Conservation (phyloP, 768 basidiomycete species). For the Strobilomyces echinocephalus region DNA sequence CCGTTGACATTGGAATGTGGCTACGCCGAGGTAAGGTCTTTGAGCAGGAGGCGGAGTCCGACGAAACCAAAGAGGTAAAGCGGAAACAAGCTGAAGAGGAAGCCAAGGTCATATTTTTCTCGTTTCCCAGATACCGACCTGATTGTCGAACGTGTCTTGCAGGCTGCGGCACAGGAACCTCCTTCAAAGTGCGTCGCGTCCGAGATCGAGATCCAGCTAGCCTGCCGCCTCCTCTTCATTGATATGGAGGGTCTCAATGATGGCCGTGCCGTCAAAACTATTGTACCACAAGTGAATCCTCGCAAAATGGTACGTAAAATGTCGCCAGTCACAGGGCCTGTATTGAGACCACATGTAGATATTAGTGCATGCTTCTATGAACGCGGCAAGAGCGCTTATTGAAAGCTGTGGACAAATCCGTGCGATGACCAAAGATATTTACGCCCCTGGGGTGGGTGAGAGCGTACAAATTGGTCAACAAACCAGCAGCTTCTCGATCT, state of each 20-base stretch:
- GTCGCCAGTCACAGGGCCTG: background rate
- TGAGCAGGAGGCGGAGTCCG: slow-evolving; percentile 84
- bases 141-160: slow-evolving; percentile 12
- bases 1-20: slow-evolving; percentile 95
- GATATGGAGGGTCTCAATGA: slow-evolving; percentile 98
- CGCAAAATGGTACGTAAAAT: slow-evolving; percentile 73
- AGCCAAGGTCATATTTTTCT: slow-evolving; percentile 46
- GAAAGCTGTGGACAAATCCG: slow-evolving; percentile 79
- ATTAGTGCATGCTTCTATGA: slow-evolving; percentile 72
- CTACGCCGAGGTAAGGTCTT: slow-evolving; percentile 84
- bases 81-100: slow-evolving; percentile 69
- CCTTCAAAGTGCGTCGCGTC: slow-evolving; percentile 89
- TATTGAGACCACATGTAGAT: slow-evolving; percentile 48
- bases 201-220: slow-evolving; percentile 70
- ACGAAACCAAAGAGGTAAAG: slow-evolving; percentile 71
- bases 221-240: slow-evolving; percentile 84
- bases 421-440: slow-evolving; percentile 91
- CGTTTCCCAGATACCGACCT: background rate
- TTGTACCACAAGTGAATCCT: slow-evolving; percentile 94
- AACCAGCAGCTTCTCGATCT: slow-evolving; percentile 90
- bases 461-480: slow-evolving; percentile 90
- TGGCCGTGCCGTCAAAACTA: slow-evolving; percentile 93
- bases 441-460: slow-evolving; percentile 71
- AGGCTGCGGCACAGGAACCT: slow-evolving; percentile 76
- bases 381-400: slow-evolving; percentile 68